A percentile compares a stretch with the other conserved stretches of the same genome.
Evolutionary conservation across 2,329 filamentous ascomycete species (phyloP).

Genomic region (Cladosporium sp.): DNA sequence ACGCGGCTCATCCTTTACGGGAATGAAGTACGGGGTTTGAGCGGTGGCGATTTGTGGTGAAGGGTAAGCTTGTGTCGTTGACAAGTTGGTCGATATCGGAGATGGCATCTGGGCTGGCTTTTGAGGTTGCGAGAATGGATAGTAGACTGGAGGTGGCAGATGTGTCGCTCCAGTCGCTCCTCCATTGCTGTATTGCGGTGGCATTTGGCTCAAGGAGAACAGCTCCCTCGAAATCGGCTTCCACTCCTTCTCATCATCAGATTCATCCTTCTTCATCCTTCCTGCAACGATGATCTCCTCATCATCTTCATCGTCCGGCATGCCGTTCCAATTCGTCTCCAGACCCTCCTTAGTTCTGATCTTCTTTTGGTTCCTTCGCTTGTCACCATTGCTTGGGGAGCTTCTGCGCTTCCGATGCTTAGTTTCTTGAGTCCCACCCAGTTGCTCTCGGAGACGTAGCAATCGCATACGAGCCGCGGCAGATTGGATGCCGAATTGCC

Average conservation of each 20-base stretch:
- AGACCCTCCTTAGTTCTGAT: constrained; percentile 9
- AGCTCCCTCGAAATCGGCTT: neutral
- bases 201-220: no score
- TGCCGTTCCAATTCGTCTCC: constrained; percentile 23
- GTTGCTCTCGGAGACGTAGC: constrained; percentile 11
- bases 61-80: no score
- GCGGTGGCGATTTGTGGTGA: no score
- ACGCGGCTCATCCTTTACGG: no score
- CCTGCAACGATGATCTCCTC: neutral
- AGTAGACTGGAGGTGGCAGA: no score
- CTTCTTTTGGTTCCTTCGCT: neutral
- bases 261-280: constrained; percentile 11
- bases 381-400: neutral
- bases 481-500: constrained; percentile 15
- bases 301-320: constrained; percentile 1
- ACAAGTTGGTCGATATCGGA: no score
- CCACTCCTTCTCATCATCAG: neutral
- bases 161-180: no score
- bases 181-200: no score
- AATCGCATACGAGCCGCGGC: constrained; percentile 19
- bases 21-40: no score
- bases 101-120: no score
- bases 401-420: neutral
- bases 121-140: no score
- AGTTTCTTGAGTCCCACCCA: constrained; percentile 1